phyloP scores from a whole-genome alignment of 495 filamentous ascomycete species.

The Cladorrhinum samala region DNA sequence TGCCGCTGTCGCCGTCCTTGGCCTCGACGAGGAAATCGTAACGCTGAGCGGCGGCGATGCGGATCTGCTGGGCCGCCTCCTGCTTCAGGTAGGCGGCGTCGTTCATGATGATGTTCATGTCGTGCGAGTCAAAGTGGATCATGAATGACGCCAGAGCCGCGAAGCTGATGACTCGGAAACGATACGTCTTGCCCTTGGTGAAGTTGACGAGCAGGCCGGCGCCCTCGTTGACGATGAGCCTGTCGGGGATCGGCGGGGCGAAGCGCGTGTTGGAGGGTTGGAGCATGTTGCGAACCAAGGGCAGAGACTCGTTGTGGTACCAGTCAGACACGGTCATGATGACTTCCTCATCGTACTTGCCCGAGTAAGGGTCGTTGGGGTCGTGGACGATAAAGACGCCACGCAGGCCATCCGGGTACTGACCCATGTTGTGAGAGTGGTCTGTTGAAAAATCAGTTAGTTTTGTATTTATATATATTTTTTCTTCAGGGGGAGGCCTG shows the following conservation, averaged over 20 bases:
- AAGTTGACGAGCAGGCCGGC: slow-evolving; percentile 52
- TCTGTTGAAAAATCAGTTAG: slow-evolving; percentile 41
- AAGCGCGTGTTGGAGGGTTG: slow-evolving; percentile 44
- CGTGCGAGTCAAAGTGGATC: slow-evolving; percentile 58
- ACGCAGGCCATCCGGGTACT: slow-evolving; percentile 73
- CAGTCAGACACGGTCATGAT: slow-evolving; percentile 55
- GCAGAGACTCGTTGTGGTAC: slow-evolving; percentile 51
- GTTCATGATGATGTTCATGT: slow-evolving; percentile 54
- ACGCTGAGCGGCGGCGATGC: slow-evolving; percentile 56
- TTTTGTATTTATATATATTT: too few species aligned
- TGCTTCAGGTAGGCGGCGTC: slow-evolving; percentile 39
- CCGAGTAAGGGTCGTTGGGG: slow-evolving; percentile 52
- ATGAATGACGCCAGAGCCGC: slow-evolving; percentile 55
- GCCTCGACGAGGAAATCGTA: slow-evolving; percentile 51
- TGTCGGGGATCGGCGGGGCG: slow-evolving; percentile 55
- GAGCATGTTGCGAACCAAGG: slow-evolving; percentile 50
- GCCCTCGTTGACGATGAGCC: slow-evolving; percentile 61
- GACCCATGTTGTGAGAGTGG: slow-evolving; percentile 65
- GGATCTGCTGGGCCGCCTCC: slow-evolving; percentile 29
- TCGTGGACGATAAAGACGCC: slow-evolving; percentile 70
- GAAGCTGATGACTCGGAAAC: slow-evolving; percentile 69
- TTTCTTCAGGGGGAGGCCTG: too few species aligned
- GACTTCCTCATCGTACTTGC: slow-evolving; percentile 63
- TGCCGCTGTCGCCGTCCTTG: slow-evolving; percentile 33
- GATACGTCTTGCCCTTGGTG: slow-evolving; percentile 66